These are phyloP conservation scores for Phoma sp. DNA, from an alignment of 2,329 filamentous ascomycete species.

Conservation along the genomic window DNA sequence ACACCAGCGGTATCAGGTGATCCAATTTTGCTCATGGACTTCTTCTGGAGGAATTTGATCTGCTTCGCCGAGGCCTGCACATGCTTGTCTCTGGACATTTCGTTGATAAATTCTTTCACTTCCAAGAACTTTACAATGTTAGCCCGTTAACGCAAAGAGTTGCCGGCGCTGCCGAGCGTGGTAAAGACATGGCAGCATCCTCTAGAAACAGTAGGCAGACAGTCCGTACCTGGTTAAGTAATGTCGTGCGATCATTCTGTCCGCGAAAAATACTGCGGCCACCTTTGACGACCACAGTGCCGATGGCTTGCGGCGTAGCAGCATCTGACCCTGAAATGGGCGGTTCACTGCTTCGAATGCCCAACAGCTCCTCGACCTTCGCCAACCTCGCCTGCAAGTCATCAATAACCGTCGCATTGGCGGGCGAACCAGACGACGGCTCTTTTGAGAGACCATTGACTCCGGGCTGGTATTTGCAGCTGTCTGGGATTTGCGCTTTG, in stretches of 20 bases:
- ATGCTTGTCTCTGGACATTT: slow-evolving; percentile 21
- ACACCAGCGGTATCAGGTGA: slow-evolving; percentile 9
- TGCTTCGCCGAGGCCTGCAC: slow-evolving; percentile 24
- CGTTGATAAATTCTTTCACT: slow-evolving; percentile 23
- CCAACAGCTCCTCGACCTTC: slow-evolving; percentile 28
- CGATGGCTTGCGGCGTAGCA: slow-evolving; percentile 15
- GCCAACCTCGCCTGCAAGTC: slow-evolving; percentile 27
- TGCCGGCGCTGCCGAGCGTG: no score
- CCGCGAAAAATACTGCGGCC: slow-evolving; percentile 26
- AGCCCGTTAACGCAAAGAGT: not conserved
- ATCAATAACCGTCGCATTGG: slow-evolving; percentile 9
- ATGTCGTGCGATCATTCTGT: slow-evolving; percentile 27
- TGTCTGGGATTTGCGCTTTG: slow-evolving; percentile 22
- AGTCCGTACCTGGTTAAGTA: slow-evolving; percentile 30
- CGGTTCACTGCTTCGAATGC: not conserved
- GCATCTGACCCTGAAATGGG: not conserved
- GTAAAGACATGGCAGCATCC: no score
- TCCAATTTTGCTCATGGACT: slow-evolving; percentile 16
- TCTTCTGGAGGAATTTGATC: slow-evolving; percentile 26
- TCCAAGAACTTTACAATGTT: slow-evolving; percentile 21
- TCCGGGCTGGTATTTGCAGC: slow-evolving; percentile 23
- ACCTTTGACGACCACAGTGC: slow-evolving; percentile 28
- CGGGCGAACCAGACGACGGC: not conserved
- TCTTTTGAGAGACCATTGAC: not conserved
- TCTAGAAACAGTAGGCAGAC: no score